Evolutionary conservation across 805 yeast genomes (phyloP), one percentile per base, ranked within the genome.

Genomic region (Isabelozyma heimii): DNA sequence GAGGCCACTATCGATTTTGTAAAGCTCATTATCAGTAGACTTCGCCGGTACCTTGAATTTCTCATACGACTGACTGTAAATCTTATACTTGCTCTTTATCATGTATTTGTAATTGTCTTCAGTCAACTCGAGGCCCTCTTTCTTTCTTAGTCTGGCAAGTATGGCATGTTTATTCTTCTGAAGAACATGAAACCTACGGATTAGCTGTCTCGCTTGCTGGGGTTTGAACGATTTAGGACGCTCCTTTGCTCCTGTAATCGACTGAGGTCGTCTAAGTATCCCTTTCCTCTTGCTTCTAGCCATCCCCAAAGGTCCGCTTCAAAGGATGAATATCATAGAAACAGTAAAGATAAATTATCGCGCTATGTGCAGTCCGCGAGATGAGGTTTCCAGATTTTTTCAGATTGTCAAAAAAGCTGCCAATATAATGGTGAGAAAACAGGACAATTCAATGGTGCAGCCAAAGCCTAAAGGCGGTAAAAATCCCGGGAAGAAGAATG

Each of bases 101-200:
- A 30, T 20, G 2, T 24, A 3, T 35, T 42, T 46, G 39, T 67
- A 63, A 48, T 61, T 65, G 0, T 51, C 54, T 5, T 59, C 63
- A 20, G 52, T 60, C 4, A 68, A 47, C 1, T 46, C 52, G 2
- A 52, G 52, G 6, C 54, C 57, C 42, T 16, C 52, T 50, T 46
- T 46, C 47, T 51, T 55, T 48, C 40, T 50, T 9, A 79, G 63
- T 45, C 62, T 62, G 4, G 49, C 47, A 43, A 80, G 55, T 2
- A 85, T 66, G 2, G 69, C 52, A 15, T 72, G 65, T 52, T 77
- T 76, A 51, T 80, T 76, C 55, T 85, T 88, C 48, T 85, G 75
- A 13, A 91, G 70, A 1, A 82, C 77, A 64, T 91, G 97, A 54
- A 82, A 90, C 38, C 90, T 66, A 47, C 97, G 76, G 26, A 91